phyloP scores from a whole-genome alignment of 352 stramenopile species.

The Phytophthora cactorum region DNA sequence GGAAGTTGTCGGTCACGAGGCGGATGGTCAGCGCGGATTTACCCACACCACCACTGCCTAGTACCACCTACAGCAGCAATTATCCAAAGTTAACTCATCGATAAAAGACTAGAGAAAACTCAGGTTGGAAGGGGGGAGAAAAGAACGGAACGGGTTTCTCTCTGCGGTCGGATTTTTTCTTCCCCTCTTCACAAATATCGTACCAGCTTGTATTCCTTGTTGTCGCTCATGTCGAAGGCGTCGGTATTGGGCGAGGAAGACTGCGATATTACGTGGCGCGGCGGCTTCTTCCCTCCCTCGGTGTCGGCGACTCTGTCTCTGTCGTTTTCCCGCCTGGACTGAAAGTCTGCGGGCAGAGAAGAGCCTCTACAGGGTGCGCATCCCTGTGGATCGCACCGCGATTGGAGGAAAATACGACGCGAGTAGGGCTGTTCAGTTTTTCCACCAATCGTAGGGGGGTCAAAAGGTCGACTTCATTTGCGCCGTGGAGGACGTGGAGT shows the following conservation, averaged over 20 bases:
- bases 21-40: conserved; percentile 93
- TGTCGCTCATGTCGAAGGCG: conserved; percentile 54
- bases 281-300: conserved; percentile 32
- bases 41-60: conserved; percentile 90
- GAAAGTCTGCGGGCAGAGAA: conserved; percentile 37
- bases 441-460: conserved; percentile 39
- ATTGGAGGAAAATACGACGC: conserved; percentile 30
- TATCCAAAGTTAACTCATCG: conserved; percentile 2
- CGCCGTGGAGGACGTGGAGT: conserved; percentile 3
- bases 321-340: conserved; percentile 38
- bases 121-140: conserved; percentile 5
- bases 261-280: conserved; percentile 8
- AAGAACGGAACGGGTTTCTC: conserved; percentile 10
- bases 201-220: conserved; percentile 89
- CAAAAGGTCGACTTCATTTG: conserved; percentile 16
- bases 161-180: background rate
- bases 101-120: conserved; percentile 1
- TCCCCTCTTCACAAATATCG: background rate
- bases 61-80: conserved; percentile 63
- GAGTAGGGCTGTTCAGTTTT: conserved; percentile 11
- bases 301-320: conserved; percentile 18
- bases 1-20: conserved; percentile 92
- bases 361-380: conserved; percentile 10
- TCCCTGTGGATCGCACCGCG: conserved; percentile 6
- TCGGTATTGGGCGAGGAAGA: conserved; percentile 14